These are phyloP conservation scores for Claviceps maximensis DNA, from an alignment of 2,329 filamentous ascomycete species.

Conservation along the genomic window DNA sequence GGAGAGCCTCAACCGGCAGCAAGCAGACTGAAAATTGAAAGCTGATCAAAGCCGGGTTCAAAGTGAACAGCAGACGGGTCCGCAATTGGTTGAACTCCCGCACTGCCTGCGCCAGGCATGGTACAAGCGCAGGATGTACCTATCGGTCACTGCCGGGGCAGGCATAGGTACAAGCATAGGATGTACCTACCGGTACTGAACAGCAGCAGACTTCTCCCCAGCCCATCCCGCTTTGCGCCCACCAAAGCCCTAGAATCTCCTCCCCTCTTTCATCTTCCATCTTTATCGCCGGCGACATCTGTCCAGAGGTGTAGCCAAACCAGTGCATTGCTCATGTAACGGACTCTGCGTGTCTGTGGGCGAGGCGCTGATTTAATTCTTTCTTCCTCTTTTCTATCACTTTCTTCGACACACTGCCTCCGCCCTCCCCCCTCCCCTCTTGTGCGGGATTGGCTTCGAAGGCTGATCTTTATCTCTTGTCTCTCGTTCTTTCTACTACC, in stretches of 20 bases:
- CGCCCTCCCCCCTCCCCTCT: no score
- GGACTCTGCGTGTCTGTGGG: slow-evolving; percentile 20
- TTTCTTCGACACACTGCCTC: not conserved
- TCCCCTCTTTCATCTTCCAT: not conserved
- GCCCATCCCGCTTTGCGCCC: slow-evolving; percentile 2
- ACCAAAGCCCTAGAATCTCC: not conserved
- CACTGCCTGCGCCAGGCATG: no score
- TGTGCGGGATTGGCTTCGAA: not conserved
- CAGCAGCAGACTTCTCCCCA: slow-evolving; percentile 1
- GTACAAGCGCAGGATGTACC: no score
- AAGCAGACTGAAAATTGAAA: no score
- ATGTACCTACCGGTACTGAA: no score
- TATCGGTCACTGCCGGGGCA: no score
- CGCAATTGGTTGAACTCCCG: no score
- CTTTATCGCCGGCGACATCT: slow-evolving; percentile 10
- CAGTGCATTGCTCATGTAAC: slow-evolving; percentile 12
- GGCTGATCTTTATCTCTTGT: not conserved
- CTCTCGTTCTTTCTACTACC: not conserved
- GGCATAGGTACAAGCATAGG: no score
- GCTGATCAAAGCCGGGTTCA: no score
- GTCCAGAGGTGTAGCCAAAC: slow-evolving; percentile 11
- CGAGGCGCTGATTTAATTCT: slow-evolving; percentile 15
- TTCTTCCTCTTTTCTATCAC: not conserved
- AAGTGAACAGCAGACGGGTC: no score
- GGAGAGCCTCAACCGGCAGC: no score